Evolutionary conservation across 768 basidiomycete species (phyloP).

Genomic region (Megacollybia marginata): DNA sequence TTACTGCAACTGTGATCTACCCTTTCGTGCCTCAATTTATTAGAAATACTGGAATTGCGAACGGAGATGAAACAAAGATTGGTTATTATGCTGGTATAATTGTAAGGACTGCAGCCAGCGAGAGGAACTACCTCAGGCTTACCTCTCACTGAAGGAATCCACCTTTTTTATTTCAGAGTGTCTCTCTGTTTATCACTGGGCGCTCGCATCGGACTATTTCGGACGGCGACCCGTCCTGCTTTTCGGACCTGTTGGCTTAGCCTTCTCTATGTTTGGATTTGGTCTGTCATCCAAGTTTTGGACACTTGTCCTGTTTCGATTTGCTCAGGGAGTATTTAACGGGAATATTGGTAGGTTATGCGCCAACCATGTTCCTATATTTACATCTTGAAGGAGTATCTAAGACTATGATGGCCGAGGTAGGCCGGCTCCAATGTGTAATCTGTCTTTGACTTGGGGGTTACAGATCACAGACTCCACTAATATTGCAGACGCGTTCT

Average conservation of each 20-base stretch:
- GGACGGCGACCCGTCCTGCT: slow-evolving; percentile 27
- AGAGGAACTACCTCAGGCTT: not conserved
- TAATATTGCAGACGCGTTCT: slow-evolving; percentile 24
- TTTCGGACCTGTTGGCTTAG: slow-evolving; percentile 24
- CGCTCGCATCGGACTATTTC: slow-evolving; percentile 26
- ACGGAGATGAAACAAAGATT: slow-evolving; percentile 34
- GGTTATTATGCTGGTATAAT: slow-evolving; percentile 45
- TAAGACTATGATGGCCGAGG: slow-evolving; percentile 41
- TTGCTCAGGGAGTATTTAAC: slow-evolving; percentile 30
- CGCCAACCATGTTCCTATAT: not conserved
- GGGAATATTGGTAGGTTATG: slow-evolving; percentile 25
- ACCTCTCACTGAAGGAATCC: slow-evolving; percentile 19
- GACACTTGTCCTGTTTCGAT: slow-evolving; percentile 18
- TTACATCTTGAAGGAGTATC: slow-evolving; percentile 27
- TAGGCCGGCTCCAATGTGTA: slow-evolving; percentile 5
- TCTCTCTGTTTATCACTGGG: slow-evolving; percentile 23
- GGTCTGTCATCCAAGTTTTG: slow-evolving; percentile 24
- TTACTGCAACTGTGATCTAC: slow-evolving; percentile 31
- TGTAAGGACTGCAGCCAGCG: slow-evolving; percentile 16
- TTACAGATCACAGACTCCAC: slow-evolving; percentile 23
- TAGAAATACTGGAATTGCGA: slow-evolving; percentile 34
- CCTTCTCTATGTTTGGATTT: slow-evolving; percentile 20
- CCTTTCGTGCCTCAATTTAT: slow-evolving; percentile 41
- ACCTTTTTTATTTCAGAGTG: slow-evolving; percentile 28
- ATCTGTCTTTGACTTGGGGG: not conserved